Evolutionary conservation across 495 filamentous ascomycete species (phyloP).

Genomic region (Lepraria neglecta): DNA sequence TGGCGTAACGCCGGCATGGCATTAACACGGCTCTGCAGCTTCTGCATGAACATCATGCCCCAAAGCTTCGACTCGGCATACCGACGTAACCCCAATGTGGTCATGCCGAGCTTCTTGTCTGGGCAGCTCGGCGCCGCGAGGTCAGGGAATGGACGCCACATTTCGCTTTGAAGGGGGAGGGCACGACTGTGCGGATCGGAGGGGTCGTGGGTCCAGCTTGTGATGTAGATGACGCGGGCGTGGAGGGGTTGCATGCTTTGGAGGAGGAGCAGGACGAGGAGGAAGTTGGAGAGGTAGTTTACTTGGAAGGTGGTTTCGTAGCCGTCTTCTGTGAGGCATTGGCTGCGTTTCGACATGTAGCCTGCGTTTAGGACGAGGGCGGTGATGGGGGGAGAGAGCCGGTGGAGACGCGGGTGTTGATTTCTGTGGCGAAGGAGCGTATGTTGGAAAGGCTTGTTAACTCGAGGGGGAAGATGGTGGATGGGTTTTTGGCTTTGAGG

Average conservation of each 20-base stretch:
- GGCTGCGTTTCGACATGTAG: slow-evolving; percentile 31
- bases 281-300: slow-evolving; percentile 43
- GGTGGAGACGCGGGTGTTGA: too few species aligned
- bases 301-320: slow-evolving; percentile 42
- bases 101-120: too few species aligned
- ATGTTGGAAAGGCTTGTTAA: too few species aligned
- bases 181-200: slow-evolving; percentile 18
- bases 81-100: too few species aligned
- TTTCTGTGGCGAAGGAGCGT: too few species aligned
- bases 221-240: slow-evolving; percentile 40
- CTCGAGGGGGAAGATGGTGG: too few species aligned
- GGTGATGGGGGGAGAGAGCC: slow-evolving; percentile 36
- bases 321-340: slow-evolving; percentile 38
- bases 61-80: too few species aligned
- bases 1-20: too few species aligned
- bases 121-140: slow-evolving; percentile 3
- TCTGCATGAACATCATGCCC: too few species aligned
- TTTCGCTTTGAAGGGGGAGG: slow-evolving; percentile 11
- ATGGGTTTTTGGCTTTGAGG: too few species aligned
- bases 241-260: slow-evolving; percentile 39
- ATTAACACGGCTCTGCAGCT: too few species aligned
- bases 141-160: slow-evolving; percentile 12
- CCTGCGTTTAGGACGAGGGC: slow-evolving; percentile 43
- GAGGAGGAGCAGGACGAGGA: slow-evolving; percentile 40
- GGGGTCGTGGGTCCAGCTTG: slow-evolving; percentile 39